Base-by-base conservation (phyloP, 306 rosid species). In the Castanea sativa region DNA sequence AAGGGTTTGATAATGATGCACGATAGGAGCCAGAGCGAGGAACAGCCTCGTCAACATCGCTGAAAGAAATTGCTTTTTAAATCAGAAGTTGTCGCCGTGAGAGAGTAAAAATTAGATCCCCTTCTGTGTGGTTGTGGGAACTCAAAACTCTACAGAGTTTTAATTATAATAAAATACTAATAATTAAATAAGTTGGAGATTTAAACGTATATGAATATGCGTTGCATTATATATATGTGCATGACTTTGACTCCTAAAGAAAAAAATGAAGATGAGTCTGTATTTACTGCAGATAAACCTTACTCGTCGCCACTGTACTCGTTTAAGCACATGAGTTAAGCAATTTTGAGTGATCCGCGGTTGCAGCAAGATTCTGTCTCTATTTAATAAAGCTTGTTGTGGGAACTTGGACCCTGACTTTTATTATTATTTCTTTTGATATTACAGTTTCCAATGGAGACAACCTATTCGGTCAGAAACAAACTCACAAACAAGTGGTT, bases 281-380 rank as follows among this genome's bases (percentile, higher is more conserved):
- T 18, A 30, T 2, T 56, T 53, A 77, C 71, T 64, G 77, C 67
- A 13, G 76, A 72, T 73, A 73, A 52, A 79, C 81, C 87, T 52
- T 83, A 73, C 72, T 74, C 73, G 72, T 55, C 75, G 88, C 58
- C 91, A 78, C 15, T 75, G 84, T 45, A 87, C 56, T 51, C 83
- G 90, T 90, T 84, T 53, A 69, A 74, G 90, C 93, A 87, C 93
- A 80, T 89, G 91, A 83, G 58, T 73, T 78, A 23, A 83, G 81
- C 87, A 87, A 73, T 75, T 60, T 59, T 78, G 73, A 87, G 86
- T 83, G 86, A 87, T 85, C 88, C 74, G 79, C 86, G 89, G 83
- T 75, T 74, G 79, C 88, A 74, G 81, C 76, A 79, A 68, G 73
- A 73, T 77, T 81, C 70, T 81, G 74, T 65, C 79, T 69, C 14